Evolutionary conservation across 1,284 basidiomycete genomes (phyloP).

Genomic region (Melampsora larici-populina): DNA sequence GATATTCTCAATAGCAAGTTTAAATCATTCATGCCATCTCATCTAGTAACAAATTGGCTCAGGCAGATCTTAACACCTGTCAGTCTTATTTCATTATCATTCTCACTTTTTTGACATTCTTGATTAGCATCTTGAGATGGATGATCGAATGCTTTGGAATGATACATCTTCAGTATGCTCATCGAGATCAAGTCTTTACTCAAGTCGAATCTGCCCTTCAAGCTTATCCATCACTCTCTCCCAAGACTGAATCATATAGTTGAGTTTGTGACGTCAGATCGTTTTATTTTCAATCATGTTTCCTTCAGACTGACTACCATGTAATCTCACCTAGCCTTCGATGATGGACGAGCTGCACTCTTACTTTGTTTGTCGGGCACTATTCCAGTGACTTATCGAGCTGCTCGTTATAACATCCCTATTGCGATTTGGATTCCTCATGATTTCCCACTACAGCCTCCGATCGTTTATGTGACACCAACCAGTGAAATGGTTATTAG

Average conservation of each 20-base stretch:
- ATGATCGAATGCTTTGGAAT: neutral
- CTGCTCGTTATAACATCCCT: conserved; percentile 85
- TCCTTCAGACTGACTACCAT: neutral
- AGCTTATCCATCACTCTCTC: conserved; percentile 66
- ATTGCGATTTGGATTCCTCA: conserved; percentile 80
- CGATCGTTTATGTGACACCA: conserved; percentile 91
- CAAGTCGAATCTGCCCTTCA: conserved; percentile 68
- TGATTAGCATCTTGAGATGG: neutral
- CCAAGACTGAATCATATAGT: conserved; percentile 93
- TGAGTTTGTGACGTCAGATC: conserved; percentile 52
- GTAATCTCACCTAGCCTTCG: conserved; percentile 64
- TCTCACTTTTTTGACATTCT: too few relatives aligned
- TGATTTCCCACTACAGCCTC: conserved; percentile 75
- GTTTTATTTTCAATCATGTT: neutral
- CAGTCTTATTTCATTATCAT: neutral
- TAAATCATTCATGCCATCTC: neutral
- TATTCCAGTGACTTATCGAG: conserved; percentile 76
- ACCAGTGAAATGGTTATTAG: conserved; percentile 85
- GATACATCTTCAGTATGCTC: neutral
- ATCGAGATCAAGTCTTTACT: conserved; percentile 59
- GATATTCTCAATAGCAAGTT: too few relatives aligned
- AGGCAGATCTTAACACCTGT: neutral
- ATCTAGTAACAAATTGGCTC: neutral
- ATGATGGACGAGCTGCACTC: conserved; percentile 87
- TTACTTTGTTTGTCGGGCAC: conserved; percentile 86